Evolutionary conservation across 1,284 basidiomycete species (phyloP).

Genomic region (Ceratobasidium sp.): DNA sequence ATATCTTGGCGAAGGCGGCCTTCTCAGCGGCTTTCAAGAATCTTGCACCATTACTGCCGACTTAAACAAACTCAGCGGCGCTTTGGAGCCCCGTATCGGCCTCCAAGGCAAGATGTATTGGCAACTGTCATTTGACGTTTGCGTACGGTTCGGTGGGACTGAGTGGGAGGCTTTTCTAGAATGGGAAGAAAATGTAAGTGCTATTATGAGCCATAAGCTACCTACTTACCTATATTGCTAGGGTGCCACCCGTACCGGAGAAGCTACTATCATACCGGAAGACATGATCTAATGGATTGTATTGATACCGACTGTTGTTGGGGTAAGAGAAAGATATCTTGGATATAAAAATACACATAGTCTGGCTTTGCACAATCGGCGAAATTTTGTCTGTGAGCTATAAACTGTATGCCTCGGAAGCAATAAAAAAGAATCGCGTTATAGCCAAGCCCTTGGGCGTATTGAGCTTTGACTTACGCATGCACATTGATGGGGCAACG

Average conservation of each 20-base stretch:
- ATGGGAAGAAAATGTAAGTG: constrained; percentile 44
- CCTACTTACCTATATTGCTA: background rate
- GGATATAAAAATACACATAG: no score
- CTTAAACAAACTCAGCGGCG: constrained; percentile 15
- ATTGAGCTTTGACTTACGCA: no score
- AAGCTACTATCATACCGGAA: constrained; percentile 33
- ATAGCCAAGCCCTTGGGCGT: no score
- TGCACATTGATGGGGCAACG: no score
- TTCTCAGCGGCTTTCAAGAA: background rate
- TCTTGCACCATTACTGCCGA: constrained; percentile 31
- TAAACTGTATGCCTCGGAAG: no score
- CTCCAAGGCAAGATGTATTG: constrained; percentile 34
- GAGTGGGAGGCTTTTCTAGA: constrained; percentile 45
- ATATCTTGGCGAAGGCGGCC: background rate
- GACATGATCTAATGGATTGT: background rate
- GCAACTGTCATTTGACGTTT: constrained; percentile 33
- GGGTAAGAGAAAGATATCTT: no score
- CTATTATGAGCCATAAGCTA: background rate
- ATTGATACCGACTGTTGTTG: no score
- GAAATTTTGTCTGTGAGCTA: no score
- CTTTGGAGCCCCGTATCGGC: constrained; percentile 25
- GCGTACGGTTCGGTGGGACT: constrained; percentile 46
- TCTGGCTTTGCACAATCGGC: no score
- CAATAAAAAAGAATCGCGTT: no score
- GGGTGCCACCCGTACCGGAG: constrained; percentile 21